Base-by-base conservation (phyloP, 2,329 filamentous ascomycete species). In the Colletotrichum sp. region DNA sequence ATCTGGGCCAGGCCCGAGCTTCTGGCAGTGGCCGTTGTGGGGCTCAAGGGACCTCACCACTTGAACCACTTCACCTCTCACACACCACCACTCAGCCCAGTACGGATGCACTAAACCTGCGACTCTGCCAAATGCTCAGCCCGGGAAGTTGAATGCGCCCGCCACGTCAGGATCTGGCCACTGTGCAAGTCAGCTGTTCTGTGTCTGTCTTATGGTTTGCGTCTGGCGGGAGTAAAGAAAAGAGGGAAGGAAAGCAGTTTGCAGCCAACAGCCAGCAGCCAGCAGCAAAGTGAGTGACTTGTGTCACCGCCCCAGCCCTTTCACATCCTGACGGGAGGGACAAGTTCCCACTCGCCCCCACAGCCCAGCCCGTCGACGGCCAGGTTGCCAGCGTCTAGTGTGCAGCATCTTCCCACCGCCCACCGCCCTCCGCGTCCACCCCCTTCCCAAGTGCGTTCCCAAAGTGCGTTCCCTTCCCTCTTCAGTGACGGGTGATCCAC, bases 131-230 rank as follows among this genome's bases (percentile, higher is more conserved):
- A 21, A 48, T 48, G 43, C 43, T 48, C 43, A 48, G 43, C 18
- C 43, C 43, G 43, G 3, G 9, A 10, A 48, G 43, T 12, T 48
- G 43, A 13, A 48, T 48, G 43, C 43, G 72, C 75, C 75, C 60
- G 75, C 75, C 75, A 77, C 75, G 75, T 77, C 75, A 76, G 68
- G 75, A 64, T 74, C 52, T 63, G 68, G 67, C 32, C 65, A 55
- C 36, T 57, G 63, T 57, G 12, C 52, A 21, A 34, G 59, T 34
- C 21, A 55, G 18, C 43, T 24, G 18, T 36, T 14, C 28, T 9
- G 28, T 57, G 26, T 13, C 21, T 48, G 63, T 43, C 34, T 65
- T 57, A 13, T 48, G 16, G 16, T 36, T 28, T 43, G 39, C 2
- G 3, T 43, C 39, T n/a, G 18, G 39, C 39, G 18, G 39, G 39